A percentile compares a stretch with the other conserved stretches of the same genome.
These are phyloP conservation scores for Wickerhamiella brachini DNA, from an alignment of 805 yeast genomes.

Conservation along the genomic window DNA sequence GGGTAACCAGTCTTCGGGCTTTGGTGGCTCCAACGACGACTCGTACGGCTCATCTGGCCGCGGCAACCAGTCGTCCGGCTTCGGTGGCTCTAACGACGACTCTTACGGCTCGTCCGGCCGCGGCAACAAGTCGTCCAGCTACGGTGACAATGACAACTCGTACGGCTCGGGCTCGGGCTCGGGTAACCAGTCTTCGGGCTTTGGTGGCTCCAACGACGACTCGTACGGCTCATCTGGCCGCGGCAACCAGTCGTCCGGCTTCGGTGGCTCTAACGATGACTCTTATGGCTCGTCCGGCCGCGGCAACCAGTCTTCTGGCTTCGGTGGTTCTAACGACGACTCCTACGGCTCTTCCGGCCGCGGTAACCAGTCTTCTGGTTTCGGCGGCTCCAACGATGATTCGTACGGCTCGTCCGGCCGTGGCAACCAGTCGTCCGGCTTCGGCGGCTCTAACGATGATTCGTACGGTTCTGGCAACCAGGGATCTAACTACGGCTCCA, in stretches of 20 bases:
- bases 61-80: conserved; percentile 10
- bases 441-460: conserved; percentile 4
- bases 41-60: conserved; percentile 20
- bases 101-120: conserved; percentile 10
- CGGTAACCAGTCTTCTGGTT: conserved; percentile 18
- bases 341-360: conserved; percentile 12
- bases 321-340: conserved; percentile 13
- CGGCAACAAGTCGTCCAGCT: conserved; percentile 23
- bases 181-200: conserved; percentile 27
- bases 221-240: conserved; percentile 18
- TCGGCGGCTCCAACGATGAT: conserved; percentile 15
- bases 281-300: conserved; percentile 18
- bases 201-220: conserved; percentile 18
- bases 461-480: conserved; percentile 13
- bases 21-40: conserved; percentile 12
- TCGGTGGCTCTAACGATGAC: conserved; percentile 12
- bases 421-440: conserved; percentile 11
- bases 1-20: conserved; percentile 14
- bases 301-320: conserved; percentile 10
- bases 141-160: conserved; percentile 17
- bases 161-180: conserved; percentile 22
- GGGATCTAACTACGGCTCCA: conserved; percentile 17
- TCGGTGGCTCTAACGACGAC: conserved; percentile 13
- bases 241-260: conserved; percentile 1
- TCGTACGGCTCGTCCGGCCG: conserved; percentile 18